Base-by-base conservation (phyloP, 768 basidiomycete species). In the Rhodotorula babjevae region DNA sequence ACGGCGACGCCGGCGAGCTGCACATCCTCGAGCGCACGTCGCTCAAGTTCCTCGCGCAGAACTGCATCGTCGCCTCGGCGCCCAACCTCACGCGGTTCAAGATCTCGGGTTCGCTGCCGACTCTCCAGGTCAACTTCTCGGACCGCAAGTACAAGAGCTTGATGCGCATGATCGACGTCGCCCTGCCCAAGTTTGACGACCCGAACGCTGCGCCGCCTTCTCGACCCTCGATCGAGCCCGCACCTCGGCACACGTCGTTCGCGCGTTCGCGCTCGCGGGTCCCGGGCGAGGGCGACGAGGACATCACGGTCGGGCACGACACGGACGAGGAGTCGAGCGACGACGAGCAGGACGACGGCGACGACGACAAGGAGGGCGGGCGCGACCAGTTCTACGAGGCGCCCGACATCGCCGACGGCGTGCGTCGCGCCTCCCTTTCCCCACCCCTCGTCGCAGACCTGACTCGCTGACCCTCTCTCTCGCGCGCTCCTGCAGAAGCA, bases 21-120 rank as follows among this genome's bases (percentile, higher is more conserved):
- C 96, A 98, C 81, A 83, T 99, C 63, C 82, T 99, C 55, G 96
- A 98, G 82, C 87, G 92, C 59, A 92, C 92, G 78, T 95, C 88
- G 81, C 89, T 99, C 78, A 87, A 90, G 75, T 86, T 98, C 61
- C 86, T 88, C 78, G 87, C 96, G 27, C 91, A 96, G 78, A 94
- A 90, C 78, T 96, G 93, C 3, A 98, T 98, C 75, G 88, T 96
- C 46, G 90, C 92, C 0, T 87, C 87, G 63, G 90, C 87, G 23
- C 84, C 89, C 63, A 92, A 86, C 75, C 85, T 98, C 60, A 87
- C 93, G 3, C 86, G 90, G 52, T 90, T 98, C 85, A 98, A 93
- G 81, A 84, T 97, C 61, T 87, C 92, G 0, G 96, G 94, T 15
- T 89, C 88, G 70, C 83, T 99, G 53, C 94, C 95, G 3, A 86